Base-by-base conservation (phyloP, 768 basidiomycete species). In the Rhizopogon roseolus region DNA sequence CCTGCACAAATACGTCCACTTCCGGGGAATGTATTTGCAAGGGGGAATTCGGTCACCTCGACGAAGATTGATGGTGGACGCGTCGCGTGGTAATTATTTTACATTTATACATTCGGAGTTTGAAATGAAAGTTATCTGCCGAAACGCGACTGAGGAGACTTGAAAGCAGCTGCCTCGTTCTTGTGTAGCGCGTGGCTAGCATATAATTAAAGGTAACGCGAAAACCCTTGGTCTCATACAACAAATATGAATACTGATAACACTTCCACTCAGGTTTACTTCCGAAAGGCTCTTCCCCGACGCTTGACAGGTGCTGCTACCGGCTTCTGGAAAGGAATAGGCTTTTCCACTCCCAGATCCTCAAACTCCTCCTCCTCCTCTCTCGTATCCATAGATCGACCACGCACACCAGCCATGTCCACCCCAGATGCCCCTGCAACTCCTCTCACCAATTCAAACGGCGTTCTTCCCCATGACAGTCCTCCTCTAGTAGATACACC, bases 401-500 rank as follows among this genome's bases (percentile, higher is more conserved):
- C 57, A 29, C 55, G 60, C 32, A 55, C 43, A 19, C 51, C 42
- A 40, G n/a, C 17, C 45, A 42, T 54, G 45, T 41, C 57, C 28
- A 52, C 41, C 13, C 45, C 49, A 56, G 60, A 59, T 22, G 59
- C 58, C 49, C 19, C 63, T 6, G 55, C 62, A 41, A 64, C 70
- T 43, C 56, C 68, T 49, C 59, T 69, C 57, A 62, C 68, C 28
- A 56, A 54, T 19, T 64, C 70, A 25, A 70, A 70, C 19, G 68
- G 68, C 42, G 52, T 45, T 10, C 49, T 60, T 14, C 32, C 61
- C 5, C 61, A 63, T 32, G 67, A 71, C 41, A 60, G 67, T 54
- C 63, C 69, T 29, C 22, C 22, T 22, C 22, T 22, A 22, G 66
- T 73, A 51, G 71, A 73, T 58, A 62, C 78, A 6, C 64, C 77